A percentile compares a stretch with the other conserved stretches of the same genome.
These are phyloP conservation scores for Arthrinium puccinioides DNA, from an alignment of 2,329 filamentous ascomycete genomes.

Conservation along the genomic window DNA sequence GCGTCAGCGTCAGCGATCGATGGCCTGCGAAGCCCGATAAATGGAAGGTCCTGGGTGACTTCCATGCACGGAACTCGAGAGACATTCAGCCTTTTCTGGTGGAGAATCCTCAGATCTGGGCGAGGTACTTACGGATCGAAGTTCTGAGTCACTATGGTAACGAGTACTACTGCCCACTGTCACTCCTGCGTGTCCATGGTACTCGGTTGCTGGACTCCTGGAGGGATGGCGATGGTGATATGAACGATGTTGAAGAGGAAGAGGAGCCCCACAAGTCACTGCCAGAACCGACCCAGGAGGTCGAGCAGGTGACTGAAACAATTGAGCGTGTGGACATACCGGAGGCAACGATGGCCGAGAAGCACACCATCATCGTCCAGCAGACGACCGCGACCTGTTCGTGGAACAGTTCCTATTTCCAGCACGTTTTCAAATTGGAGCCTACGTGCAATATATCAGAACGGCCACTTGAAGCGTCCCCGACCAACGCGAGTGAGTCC, in stretches of 20 bases:
- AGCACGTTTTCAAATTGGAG: conserved; percentile 10
- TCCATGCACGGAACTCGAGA: conserved; percentile 85
- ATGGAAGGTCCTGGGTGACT: conserved; percentile 83
- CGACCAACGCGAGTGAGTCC: not conserved
- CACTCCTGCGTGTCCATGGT: conserved; percentile 83
- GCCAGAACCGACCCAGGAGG: conserved; percentile 24
- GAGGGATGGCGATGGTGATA: conserved; percentile 77
- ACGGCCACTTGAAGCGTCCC: not conserved
- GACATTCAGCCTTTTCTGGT: conserved; percentile 92
- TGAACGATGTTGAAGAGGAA: conserved; percentile 33
- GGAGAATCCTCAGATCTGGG: conserved; percentile 94
- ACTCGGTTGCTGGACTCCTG: conserved; percentile 94
- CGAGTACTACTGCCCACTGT: conserved; percentile 93
- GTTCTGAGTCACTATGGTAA: conserved; percentile 91
- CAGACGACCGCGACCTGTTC: conserved; percentile 17
- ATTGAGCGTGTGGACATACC: conserved; percentile 13
- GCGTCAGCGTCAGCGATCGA: conserved; percentile 86
- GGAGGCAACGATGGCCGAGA: conserved; percentile 15
- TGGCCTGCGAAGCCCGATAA: conserved; percentile 90
- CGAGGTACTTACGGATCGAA: conserved; percentile 85
- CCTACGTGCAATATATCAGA: conserved; percentile 1
- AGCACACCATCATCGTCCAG: conserved; percentile 8
- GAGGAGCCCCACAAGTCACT: conserved; percentile 26
- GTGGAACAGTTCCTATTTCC: conserved; percentile 21
- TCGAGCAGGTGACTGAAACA: conserved; percentile 6